phyloP scores from a whole-genome alignment of 2,329 filamentous ascomycete genomes.

The Paecilomyces formosus region DNA sequence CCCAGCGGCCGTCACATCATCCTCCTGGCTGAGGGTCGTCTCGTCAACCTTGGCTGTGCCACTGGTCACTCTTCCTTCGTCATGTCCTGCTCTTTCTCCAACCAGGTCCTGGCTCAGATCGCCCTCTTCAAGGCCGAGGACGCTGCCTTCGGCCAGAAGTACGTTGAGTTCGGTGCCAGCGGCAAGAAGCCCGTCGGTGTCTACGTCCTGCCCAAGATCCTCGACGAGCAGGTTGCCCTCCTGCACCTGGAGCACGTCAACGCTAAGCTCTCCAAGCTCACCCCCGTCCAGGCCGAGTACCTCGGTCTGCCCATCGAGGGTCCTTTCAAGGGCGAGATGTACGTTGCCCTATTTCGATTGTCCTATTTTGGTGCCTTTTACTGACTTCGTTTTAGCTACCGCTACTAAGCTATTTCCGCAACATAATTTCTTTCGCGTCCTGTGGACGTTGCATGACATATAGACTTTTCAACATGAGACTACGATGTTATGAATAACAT shows the following conservation, averaged over 20 bases:
- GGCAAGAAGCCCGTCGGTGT: conserved; percentile 87
- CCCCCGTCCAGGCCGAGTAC: conserved; percentile 85
- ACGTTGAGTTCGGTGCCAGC: conserved; percentile 88
- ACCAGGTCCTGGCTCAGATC: conserved; percentile 99
- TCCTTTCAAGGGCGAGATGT: conserved; percentile 94
- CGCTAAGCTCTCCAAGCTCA: conserved; percentile 84
- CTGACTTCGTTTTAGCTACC: conserved; percentile 43
- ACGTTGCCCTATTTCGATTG: conserved; percentile 26
- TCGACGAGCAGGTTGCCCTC: conserved; percentile 96
- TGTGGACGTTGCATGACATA: conserved; percentile 28
- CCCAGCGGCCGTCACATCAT: conserved; percentile 92
- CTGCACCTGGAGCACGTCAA: conserved; percentile 92
- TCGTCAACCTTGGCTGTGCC: conserved; percentile 98
- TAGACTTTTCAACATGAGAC: conserved; percentile 50
- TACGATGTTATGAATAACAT: conserved; percentile 53
- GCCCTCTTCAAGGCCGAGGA: conserved; percentile 93
- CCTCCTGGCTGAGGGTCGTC: conserved; percentile 94
- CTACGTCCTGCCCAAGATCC: conserved; percentile 96
- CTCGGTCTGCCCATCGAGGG: conserved; percentile 78
- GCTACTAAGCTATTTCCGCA: conserved; percentile 51
- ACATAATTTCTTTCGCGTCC: conserved; percentile 11
- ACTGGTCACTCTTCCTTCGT: conserved; percentile 99
- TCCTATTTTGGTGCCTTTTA: neutral
- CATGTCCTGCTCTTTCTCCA: conserved; percentile 99
- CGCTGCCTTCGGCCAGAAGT: conserved; percentile 81